Base-by-base conservation (phyloP, 768 basidiomycete species). In the Tylopilus felleus region DNA sequence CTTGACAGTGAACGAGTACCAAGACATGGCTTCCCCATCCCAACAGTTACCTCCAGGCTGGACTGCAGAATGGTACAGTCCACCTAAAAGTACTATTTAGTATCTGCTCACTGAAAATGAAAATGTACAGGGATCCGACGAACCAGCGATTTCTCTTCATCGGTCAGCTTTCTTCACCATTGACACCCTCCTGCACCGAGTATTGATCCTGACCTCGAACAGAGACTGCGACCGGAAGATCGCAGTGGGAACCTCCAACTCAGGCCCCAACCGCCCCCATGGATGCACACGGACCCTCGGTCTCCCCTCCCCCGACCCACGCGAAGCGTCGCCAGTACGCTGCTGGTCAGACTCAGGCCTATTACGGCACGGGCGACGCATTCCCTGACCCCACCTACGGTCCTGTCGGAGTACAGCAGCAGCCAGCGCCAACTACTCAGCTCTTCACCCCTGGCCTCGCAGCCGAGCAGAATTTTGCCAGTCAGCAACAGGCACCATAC, bases 241-340 rank as follows among this genome's bases (percentile, higher is more conserved):
- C 87, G 4, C 94, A 97, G 66, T 97, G 95, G 95, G 95, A 97
- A 50, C 79, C 79, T 31, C 93, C 92, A 4, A 71, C 77, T 4
- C 66, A 71, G 13, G 61, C 71, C 38, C 62, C 72, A 50, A 60
- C 62, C 28, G 60, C 71, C 25, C 75, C 80, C 42, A 71, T 77
- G 17, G 68, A 70, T 31, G 71, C 72, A 9, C 72, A 74, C 5
- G 65, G 74, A 19, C 73, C 74, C 14, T 74, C 79, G 4, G 71
- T 74, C 21, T 77, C 81, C 28, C 77, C 81, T 23, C 66, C 69
- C 22, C 73, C 76, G 16, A 66, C 60, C n/a, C 70, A 79, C 59
- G 51, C 75, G 49, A 88, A 91, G 73, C 87, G 92, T 61, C 86
- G 95, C 42, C 93, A 96, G 71, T 98, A 98, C 69, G 95, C 95